Evolutionary conservation across 805 yeast genomes (phyloP), one percentile per base, ranked within the genome.

Genomic region (Myxozyma kluyveri): DNA sequence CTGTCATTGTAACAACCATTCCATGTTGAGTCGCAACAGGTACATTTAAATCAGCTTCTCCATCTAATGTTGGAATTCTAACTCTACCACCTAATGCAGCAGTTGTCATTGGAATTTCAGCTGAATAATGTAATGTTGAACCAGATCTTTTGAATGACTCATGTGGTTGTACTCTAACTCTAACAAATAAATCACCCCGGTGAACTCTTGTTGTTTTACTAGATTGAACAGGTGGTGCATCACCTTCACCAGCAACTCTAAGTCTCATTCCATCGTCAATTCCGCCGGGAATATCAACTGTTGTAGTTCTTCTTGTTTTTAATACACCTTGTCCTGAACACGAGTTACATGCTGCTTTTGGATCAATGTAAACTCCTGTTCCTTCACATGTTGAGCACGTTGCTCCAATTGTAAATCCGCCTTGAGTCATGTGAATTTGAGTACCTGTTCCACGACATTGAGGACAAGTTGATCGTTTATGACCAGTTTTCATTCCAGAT

Each of bases 321-420:
- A 76, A 75, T 4, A 87, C 95, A 53, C 99, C 99, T 55, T 86
- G 83, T 46, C 98, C 97, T 60, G 83, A 90, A 72, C 99, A 93
- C 1, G 82, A 67, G 1, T 66, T 63, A 76, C 99, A 93, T 48
- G 81, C 81, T 65, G 88, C 89, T 12, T 74, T 71, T 18, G 77
- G 74, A 42, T 82, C 78, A 45, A 89, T 81, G 3, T 75, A 76
- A 1, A 88, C 93, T 48, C 99, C 99, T 4, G 86, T 73, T 37
- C 99, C 99, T 41, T 78, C 82, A 75, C 99, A 93, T 2, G 82
- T 72, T 45, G 76, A 76, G 77, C 99, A 93, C 10, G 96, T 88
- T 0, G 96, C 82, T 2, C 96, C 84, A 96, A 93, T 89, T 64
- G 90, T 96, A 78, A 91, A 93, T 0, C 98, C 98, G 3, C 95